A percentile compares a stretch with the other conserved stretches of the same genome.
Evolutionary conservation across 192 early-diverging fungal species (phyloP).

Genomic region (Podila minutissima): DNA sequence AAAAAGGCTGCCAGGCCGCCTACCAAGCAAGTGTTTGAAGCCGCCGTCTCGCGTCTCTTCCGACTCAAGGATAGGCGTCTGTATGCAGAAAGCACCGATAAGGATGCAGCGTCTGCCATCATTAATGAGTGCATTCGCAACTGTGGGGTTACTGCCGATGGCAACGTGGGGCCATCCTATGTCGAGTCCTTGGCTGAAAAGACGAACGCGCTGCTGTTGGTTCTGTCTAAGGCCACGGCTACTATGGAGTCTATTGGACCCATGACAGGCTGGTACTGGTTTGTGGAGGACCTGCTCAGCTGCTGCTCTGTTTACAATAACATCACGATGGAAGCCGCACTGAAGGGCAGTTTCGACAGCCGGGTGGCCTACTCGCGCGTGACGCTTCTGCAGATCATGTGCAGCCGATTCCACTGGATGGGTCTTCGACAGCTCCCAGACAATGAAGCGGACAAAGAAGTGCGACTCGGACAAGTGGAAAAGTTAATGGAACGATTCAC

Average conservation of each 20-base stretch:
- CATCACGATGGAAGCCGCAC: background rate
- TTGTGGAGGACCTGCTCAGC: background rate
- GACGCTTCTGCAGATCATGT: constrained; percentile 6
- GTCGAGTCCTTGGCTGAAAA: constrained; percentile 27
- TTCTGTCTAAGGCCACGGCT: background rate
- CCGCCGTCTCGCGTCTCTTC: constrained; percentile 37
- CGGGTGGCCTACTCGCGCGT: constrained; percentile 8
- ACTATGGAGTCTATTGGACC: constrained; percentile 5
- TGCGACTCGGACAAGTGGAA: background rate
- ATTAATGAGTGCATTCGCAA: constrained; percentile 39
- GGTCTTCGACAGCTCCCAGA: background rate
- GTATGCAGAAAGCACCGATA: background rate
- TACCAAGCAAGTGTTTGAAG: constrained; percentile 32
- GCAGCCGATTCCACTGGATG: background rate
- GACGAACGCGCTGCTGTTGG: constrained; percentile 16
- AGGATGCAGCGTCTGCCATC: background rate
- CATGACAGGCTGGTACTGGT: constrained; percentile 27
- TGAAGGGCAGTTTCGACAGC: constrained; percentile 3
- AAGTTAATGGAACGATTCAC: constrained; percentile 2
- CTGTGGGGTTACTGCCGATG: constrained; percentile 32
- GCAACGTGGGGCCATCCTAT: constrained; percentile 14
- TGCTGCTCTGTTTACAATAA: constrained; percentile 8
- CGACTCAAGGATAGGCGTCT: constrained; percentile 2
- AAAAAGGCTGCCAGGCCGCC: constrained; percentile 5
- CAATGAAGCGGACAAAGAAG: background rate